Evolutionary conservation across 805 yeast genomes (phyloP).

Genomic region (Saccharomycopsis lassenensis): DNA sequence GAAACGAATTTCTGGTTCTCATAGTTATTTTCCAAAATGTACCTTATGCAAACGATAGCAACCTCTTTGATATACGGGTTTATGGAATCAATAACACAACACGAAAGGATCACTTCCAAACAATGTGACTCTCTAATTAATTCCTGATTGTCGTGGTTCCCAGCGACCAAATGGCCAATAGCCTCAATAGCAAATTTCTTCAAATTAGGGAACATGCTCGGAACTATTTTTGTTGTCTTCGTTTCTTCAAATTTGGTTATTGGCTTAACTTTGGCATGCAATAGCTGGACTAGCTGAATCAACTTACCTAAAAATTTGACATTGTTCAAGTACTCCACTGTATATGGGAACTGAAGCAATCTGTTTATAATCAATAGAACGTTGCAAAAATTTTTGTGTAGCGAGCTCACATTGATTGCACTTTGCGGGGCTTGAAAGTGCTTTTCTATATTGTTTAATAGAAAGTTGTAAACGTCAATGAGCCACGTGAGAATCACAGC

Average conservation of each 20-base stretch:
- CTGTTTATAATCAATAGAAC: slow-evolving; percentile 33
- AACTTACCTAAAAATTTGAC: slow-evolving; percentile 29
- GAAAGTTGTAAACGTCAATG: slow-evolving; percentile 1
- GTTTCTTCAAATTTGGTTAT: slow-evolving; percentile 8
- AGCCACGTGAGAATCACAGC: slow-evolving; percentile 11
- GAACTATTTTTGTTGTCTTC: slow-evolving; percentile 20
- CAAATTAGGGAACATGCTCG: slow-evolving; percentile 46
- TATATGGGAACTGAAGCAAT: slow-evolving; percentile 30
- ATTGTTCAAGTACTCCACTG: slow-evolving; percentile 31
- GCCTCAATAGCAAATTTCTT: slow-evolving; percentile 60
- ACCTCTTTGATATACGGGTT: slow-evolving; percentile 86
- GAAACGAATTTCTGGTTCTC: slow-evolving; percentile 72
- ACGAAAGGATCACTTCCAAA: slow-evolving; percentile 59
- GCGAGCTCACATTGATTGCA: not conserved
- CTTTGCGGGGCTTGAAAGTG: slow-evolving; percentile 1
- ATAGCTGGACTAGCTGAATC: slow-evolving; percentile 27
- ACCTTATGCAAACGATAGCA: slow-evolving; percentile 67
- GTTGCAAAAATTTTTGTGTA: slow-evolving; percentile 12
- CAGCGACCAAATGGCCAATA: slow-evolving; percentile 44
- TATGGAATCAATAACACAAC: slow-evolving; percentile 76
- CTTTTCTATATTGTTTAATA: not conserved
- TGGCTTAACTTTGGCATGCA: slow-evolving; percentile 32
- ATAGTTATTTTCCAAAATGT: slow-evolving; percentile 49
- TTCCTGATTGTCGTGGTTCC: slow-evolving; percentile 53
- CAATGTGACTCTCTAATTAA: slow-evolving; percentile 54